Evolutionary conservation across 2,329 filamentous ascomycete species (phyloP), one percentile per base, ranked within the genome.

Genomic region (Phialophora macrospora): DNA sequence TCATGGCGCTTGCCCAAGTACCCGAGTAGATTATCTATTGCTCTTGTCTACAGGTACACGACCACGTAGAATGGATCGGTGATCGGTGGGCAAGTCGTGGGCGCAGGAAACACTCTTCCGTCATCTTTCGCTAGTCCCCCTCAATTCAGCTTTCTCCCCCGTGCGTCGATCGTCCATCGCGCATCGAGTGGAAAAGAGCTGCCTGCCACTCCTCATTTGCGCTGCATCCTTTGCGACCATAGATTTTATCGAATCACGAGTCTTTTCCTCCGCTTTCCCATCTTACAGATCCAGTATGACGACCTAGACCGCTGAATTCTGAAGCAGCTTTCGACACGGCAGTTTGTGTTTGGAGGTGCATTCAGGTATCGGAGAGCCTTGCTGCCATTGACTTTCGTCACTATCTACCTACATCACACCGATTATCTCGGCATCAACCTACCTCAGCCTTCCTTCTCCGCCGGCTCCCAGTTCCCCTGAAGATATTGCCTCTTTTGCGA

Each of bases 191-290:
- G 26, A 34, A 28, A 24, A 57, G 46, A 52, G 55, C 24, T 63
- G 61, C 61, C 54, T 41, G 28, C 8, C 41, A 14, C 26, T 49
- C 17, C 56, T 60, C 48, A 60, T 51, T 60, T 44, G 48, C 46
- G n/a, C 38, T 44, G 8, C 38, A 44, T 44, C 24, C 46, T 41
- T 17, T 30, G 12, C 8, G 48, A 26, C 41, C 28, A 46, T 12
- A 51, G 58, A 34, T 41, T 24, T 44, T 38, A n/a, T 28, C 32
- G 30, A 52, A 38, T 4, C 26, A 48, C 44, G 22, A 17, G 34
- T 44, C 24, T 24, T 44, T 28, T 54, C 30, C 48, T 55, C 38
- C 49, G 20, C n/a, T n/a, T 44, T 24, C 32, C 38, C 38, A 41
- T 62, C 32, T 55, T 34, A 11, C 8, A 7, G 8, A 26, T 2